Percentiles rank a stretch among this genome's conserved stretches.
Conservation (phyloP, 148 eudicot species). For the Dianthus caryophyllus region DNA sequence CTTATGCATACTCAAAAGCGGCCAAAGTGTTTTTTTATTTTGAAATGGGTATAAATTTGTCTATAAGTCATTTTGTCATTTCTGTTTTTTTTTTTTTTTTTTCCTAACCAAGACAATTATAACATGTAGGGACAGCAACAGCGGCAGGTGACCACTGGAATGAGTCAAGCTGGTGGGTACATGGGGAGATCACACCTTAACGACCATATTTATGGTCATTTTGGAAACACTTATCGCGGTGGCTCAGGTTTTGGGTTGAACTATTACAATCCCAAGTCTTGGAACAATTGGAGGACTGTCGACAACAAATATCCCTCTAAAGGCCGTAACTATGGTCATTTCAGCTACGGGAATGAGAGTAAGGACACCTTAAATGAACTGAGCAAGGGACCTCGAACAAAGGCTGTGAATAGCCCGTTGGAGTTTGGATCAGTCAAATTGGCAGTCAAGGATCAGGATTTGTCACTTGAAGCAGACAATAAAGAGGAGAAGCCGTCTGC, state of each 20-base stretch:
- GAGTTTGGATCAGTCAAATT: slow-evolving; percentile 37
- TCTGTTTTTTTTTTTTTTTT: neutral
- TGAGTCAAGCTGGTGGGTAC: slow-evolving; percentile 35
- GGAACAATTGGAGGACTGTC: slow-evolving; percentile 34
- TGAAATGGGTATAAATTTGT: too few relatives aligned
- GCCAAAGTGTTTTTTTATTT: too few relatives aligned
- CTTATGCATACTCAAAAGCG: too few relatives aligned
- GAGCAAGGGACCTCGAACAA: slow-evolving; percentile 50
- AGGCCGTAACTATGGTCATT: slow-evolving; percentile 34
- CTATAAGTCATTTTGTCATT: neutral
- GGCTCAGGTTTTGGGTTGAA: slow-evolving; percentile 42
- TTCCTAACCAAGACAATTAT: neutral
- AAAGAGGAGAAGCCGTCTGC: slow-evolving; percentile 26
- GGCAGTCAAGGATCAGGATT: slow-evolving; percentile 46
- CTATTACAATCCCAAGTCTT: slow-evolving; percentile 37
- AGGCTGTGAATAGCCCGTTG: slow-evolving; percentile 24
- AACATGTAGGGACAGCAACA: slow-evolving; percentile 32
- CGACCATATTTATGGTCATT: slow-evolving; percentile 38
- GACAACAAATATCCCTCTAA: slow-evolving; percentile 34
- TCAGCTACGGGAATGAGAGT: slow-evolving; percentile 30
- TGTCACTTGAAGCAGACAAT: slow-evolving; percentile 26
- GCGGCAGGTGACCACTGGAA: slow-evolving; percentile 25
- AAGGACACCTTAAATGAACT: slow-evolving; percentile 40
- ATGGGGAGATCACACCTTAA: slow-evolving; percentile 33
- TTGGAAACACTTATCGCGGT: slow-evolving; percentile 33